phyloP scores from a whole-genome alignment of 495 filamentous ascomycete species.

The Oleoguttula mirabilis region DNA sequence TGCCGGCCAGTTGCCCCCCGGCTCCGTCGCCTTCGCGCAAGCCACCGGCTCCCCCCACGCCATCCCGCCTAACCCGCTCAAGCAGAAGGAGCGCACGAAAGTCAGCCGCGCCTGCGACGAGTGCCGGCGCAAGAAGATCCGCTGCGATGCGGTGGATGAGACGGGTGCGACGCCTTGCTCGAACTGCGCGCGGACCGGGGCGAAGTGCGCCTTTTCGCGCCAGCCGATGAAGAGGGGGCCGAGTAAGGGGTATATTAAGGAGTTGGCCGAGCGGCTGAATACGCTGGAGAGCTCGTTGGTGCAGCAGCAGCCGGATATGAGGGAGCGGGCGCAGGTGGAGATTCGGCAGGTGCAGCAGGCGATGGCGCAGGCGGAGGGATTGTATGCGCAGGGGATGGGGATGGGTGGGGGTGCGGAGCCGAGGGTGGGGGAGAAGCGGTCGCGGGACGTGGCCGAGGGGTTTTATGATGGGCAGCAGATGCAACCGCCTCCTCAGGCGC shows the following conservation, averaged over 20 bases:
- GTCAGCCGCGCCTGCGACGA: constrained; percentile 92
- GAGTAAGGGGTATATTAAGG: constrained; percentile 98
- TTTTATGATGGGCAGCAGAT: constrained; percentile 3
- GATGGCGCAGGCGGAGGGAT: constrained; percentile 8
- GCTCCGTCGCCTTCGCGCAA: constrained; percentile 2
- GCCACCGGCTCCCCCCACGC: constrained; percentile 1
- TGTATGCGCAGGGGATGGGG: background rate
- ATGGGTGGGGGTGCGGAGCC: background rate
- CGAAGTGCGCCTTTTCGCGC: constrained; percentile 76
- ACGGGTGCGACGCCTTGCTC: constrained; percentile 68
- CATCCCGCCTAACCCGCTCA: background rate
- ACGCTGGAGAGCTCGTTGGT: constrained; percentile 52
- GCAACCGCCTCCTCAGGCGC: constrained; percentile 4
- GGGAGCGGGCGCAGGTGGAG: constrained; percentile 8
- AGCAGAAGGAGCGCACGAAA: constrained; percentile 59
- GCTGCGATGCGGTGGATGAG: constrained; percentile 80
- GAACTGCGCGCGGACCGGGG: constrained; percentile 67
- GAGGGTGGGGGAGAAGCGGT: constrained; percentile 16
- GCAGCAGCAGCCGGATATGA: constrained; percentile 1
- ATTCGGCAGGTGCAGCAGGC: constrained; percentile 16
- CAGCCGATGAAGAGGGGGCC: constrained; percentile 92
- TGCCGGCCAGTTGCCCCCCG: background rate
- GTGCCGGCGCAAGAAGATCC: constrained; percentile 90
- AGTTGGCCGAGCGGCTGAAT: constrained; percentile 78
- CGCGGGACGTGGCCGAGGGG: constrained; percentile 10